phyloP scores from a whole-genome alignment of 495 filamentous ascomycete genomes.

The Annulohypoxylon stygium region DNA sequence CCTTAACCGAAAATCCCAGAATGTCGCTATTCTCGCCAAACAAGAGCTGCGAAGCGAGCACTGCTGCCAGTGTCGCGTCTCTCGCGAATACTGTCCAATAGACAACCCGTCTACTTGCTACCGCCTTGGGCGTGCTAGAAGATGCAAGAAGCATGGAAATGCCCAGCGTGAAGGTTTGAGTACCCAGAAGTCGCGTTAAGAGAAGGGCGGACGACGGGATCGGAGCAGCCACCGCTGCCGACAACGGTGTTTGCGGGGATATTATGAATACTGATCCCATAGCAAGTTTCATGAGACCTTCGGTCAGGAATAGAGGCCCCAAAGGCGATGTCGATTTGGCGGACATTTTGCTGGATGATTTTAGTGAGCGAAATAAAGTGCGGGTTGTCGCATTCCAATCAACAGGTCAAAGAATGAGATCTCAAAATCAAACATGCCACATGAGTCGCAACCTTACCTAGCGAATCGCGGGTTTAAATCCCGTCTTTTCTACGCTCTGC shows the following conservation, averaged over 20 bases:
- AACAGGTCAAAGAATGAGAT: background rate
- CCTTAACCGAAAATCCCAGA: conserved; percentile 29
- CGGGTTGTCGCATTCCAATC: background rate
- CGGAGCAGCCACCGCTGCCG: conserved; percentile 26
- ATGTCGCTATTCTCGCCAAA: conserved; percentile 28
- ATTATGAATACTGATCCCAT: conserved; percentile 30
- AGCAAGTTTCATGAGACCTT: conserved; percentile 38
- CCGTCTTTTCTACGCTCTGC: background rate
- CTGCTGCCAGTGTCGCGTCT: conserved; percentile 30
- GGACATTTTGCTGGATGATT: conserved; percentile 21
- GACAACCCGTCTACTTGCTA: conserved; percentile 27
- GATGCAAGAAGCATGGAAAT: conserved; percentile 43
- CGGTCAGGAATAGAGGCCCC: conserved; percentile 30
- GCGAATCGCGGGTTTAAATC: background rate
- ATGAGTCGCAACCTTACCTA: too few relatives aligned
- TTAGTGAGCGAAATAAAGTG: background rate
- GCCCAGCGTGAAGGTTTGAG: conserved; percentile 38
- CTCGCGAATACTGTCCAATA: conserved; percentile 41
- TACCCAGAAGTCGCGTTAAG: conserved; percentile 35
- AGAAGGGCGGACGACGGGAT: conserved; percentile 29
- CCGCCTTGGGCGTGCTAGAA: conserved; percentile 20
- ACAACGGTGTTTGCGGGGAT: conserved; percentile 32
- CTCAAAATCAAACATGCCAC: background rate
- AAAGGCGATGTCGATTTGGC: conserved; percentile 25
- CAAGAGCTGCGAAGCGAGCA: conserved; percentile 30